Base-by-base conservation (phyloP, 495 filamentous ascomycete species). In the Penicillium odoratum region DNA sequence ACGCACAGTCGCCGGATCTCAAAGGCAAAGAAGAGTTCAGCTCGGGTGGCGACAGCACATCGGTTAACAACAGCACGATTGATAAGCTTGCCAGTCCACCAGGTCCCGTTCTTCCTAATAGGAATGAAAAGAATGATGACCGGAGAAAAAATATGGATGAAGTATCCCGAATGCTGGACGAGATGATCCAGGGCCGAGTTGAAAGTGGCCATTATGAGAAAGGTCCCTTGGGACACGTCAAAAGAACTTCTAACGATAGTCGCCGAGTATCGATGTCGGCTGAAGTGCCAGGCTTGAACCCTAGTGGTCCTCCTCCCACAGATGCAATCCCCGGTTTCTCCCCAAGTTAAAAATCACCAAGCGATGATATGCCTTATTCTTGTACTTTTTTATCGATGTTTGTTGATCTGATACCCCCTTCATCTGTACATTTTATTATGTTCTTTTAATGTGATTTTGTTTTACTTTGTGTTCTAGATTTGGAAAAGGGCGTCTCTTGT, bases 161-260 rank as follows among this genome's bases (percentile, higher is more conserved):
- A 70, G 89, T 96, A 81, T 94, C 89, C 53, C 81, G 85, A 47
- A 91, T 97, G 74, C 81, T 97, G 31, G 92, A 97, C 60, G 89
- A 94, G 70, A 97, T 97, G 92, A 94, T 97, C 57, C 89, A 91
- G 69, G 88, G 91, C 66, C 85, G 88, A 21, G 88, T 93, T 50
- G 88, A 92, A 26, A 47, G 26, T 47, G 44, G 21, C 60, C 79
- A 78, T 48, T 62, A 88, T 43, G 75, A 88, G 29, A 82, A 86
- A 53, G 79, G 84, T 44, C 70, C 72, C 33, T 77, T 84, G 49
- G 85, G 85, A 13, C 82, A 81, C 56, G 74, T 86, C 36, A 64
- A 62, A 43, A 74, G 77, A 29, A 53, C 85, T 28, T 74, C 76
- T 43, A 62, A 51, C 16, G 70, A 69, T 44, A 71, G 65, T 51